Evolutionary conservation across 169 alveolate genomes (phyloP).

Genomic region (Eimeria necatrix): DNA sequence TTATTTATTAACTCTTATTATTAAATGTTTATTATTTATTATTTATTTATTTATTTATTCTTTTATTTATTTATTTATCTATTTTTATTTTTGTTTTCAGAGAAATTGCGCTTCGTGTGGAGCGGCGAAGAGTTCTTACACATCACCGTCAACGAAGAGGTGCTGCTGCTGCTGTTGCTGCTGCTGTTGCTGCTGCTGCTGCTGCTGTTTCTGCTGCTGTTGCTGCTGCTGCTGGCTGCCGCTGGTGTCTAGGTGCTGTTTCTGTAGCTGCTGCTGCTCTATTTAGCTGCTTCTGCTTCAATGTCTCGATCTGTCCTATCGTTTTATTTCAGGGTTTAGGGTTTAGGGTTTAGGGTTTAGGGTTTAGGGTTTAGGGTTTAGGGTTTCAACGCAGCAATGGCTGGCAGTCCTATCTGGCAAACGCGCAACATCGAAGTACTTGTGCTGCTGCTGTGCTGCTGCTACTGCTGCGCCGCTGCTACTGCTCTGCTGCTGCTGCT

Average conservation of each 20-base stretch:
- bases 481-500: neutral
- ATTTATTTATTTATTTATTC: neutral
- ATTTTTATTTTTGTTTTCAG: neutral
- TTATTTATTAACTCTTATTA: neutral
- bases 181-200: neutral
- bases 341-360: slow-evolving; percentile 11
- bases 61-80: neutral
- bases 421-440: neutral
- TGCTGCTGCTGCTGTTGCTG: slow-evolving; percentile 49
- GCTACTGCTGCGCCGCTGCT: neutral
- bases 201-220: slow-evolving; percentile 7
- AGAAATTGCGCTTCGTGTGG: neutral
- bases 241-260: neutral
- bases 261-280: neutral
- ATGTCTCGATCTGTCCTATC: neutral
- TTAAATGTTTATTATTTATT: neutral
- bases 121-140: slow-evolving; percentile 34
- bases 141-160: slow-evolving; percentile 38
- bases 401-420: neutral
- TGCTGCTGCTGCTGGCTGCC: slow-evolving; percentile 2
- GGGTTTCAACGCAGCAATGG: neutral
- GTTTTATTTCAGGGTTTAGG: neutral
- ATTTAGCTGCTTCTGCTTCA: neutral
- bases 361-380: neutral
- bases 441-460: neutral